These are phyloP conservation scores for Cynanchum wilfordii DNA, from an alignment of 257 asterid genomes.

Conservation along the genomic window DNA sequence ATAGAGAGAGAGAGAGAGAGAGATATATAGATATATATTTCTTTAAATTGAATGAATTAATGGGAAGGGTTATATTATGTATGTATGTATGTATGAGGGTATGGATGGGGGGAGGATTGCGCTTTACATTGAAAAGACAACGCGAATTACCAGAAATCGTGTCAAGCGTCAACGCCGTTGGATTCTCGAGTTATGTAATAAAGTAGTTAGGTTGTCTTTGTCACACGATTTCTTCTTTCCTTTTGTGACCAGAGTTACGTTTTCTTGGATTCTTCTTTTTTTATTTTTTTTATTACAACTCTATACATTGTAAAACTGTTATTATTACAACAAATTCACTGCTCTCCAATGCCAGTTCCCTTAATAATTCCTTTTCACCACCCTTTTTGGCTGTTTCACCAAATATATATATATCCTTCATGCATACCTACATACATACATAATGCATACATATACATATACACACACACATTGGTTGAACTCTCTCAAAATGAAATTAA, in stretches of 20 bases:
- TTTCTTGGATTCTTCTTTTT: neutral
- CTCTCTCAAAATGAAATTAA: too few relatives aligned
- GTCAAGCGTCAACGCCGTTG: constrained; percentile 51
- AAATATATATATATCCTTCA: too few relatives aligned
- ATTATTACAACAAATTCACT: neutral
- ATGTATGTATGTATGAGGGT: too few relatives aligned
- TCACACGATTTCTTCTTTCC: constrained; percentile 3
- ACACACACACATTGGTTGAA: too few relatives aligned
- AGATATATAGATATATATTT: too few relatives aligned
- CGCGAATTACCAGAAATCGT: constrained; percentile 35
- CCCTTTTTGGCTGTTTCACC: too few relatives aligned
- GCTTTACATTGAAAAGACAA: constrained; percentile 47
- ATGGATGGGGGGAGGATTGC: constrained; percentile 20
- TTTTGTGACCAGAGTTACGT: too few relatives aligned
- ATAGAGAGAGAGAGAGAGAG: too few relatives aligned
- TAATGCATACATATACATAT: too few relatives aligned
- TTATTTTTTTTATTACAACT: too few relatives aligned
- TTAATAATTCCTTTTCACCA: neutral
- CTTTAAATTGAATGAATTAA: too few relatives aligned
- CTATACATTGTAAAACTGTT: neutral
- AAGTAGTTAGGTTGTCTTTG: constrained; percentile 18
- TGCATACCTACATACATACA: neutral
- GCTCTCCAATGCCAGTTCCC: neutral
- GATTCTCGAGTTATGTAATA: constrained; percentile 10
- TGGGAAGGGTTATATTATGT: too few relatives aligned